These are phyloP conservation scores for Teunomyces lycoperdinae DNA, from an alignment of 805 yeast genomes.

Conservation along the genomic window DNA sequence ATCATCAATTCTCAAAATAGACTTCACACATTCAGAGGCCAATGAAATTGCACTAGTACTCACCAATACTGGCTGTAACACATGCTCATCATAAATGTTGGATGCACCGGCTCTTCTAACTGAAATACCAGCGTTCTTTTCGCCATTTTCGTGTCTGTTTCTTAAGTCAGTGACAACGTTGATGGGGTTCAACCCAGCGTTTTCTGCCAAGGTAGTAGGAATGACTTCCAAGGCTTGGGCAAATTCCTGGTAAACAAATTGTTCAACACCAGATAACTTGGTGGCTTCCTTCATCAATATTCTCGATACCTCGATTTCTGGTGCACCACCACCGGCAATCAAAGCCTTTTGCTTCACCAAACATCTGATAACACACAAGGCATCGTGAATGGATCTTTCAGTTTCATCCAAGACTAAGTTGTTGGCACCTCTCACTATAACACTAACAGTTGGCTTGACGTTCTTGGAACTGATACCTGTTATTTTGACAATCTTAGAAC, in stretches of 20 bases:
- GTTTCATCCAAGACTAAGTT: conserved; percentile 88
- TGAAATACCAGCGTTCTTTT: conserved; percentile 90
- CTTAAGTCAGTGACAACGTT: conserved; percentile 90
- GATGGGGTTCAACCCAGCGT: conserved; percentile 90
- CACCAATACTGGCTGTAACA: conserved; percentile 93
- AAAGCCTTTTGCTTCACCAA: conserved; percentile 82
- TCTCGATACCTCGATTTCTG: conserved; percentile 87
- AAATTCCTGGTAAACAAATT: conserved; percentile 87
- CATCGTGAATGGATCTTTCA: conserved; percentile 96
- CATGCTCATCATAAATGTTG: conserved; percentile 89
- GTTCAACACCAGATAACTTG: conserved; percentile 78
- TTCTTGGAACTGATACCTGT: conserved; percentile 66
- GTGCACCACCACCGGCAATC: conserved; percentile 99
- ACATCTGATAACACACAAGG: conserved; percentile 89
- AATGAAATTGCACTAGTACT: conserved; percentile 90
- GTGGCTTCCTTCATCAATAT: conserved; percentile 68
- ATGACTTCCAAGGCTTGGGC: conserved; percentile 89
- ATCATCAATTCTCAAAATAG: conserved; percentile 94
- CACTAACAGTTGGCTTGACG: conserved; percentile 71
- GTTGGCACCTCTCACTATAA: conserved; percentile 94
- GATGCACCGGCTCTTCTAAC: conserved; percentile 92
- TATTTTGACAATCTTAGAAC: conserved; percentile 84
- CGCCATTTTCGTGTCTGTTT: conserved; percentile 87
- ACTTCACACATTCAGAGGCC: conserved; percentile 95
- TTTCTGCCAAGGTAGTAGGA: conserved; percentile 92